A percentile compares a stretch with the other conserved stretches of the same genome.
phyloP scores from a whole-genome alignment of 768 basidiomycete genomes.

The Dendrothele bispora region DNA sequence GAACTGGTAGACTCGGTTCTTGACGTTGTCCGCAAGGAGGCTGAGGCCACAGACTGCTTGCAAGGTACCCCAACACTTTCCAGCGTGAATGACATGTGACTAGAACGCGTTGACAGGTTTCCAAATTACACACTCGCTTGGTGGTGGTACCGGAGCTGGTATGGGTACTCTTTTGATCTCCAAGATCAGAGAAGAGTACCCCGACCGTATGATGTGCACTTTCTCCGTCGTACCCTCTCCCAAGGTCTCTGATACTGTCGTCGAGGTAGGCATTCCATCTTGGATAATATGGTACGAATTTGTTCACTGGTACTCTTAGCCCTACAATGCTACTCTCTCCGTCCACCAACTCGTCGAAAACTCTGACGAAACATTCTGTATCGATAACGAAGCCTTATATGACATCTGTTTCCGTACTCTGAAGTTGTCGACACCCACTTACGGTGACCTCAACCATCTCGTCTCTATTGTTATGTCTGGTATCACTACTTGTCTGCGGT shows the following conservation, averaged over 20 bases:
- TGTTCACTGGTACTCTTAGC: too few species aligned
- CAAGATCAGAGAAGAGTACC: constrained; percentile 98
- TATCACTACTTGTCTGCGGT: constrained; percentile 97
- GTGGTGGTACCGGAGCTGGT: constrained; percentile 99
- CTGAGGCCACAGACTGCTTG: constrained; percentile 94
- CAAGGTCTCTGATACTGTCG: constrained; percentile 98
- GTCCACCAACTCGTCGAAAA: constrained; percentile 99
- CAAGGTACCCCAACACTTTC: constrained; percentile 67
- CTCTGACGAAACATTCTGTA: constrained; percentile 99
- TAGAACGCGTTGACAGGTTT: constrained; percentile 57
- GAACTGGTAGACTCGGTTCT: constrained; percentile 98
- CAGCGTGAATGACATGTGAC: constrained; percentile 2
- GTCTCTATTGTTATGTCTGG: constrained; percentile 99
- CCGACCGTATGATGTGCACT: constrained; percentile 99
- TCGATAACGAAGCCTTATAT: constrained; percentile 98
- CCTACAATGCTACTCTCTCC: constrained; percentile 98
- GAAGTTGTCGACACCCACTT: constrained; percentile 93
- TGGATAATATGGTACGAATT: background rate
- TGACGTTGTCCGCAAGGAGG: constrained; percentile 98
- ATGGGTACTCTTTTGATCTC: constrained; percentile 99
- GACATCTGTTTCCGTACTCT: constrained; percentile 99
- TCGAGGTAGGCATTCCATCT: constrained; percentile 59
- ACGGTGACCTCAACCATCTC: constrained; percentile 97
- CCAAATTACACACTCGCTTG: constrained; percentile 98
- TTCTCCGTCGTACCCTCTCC: constrained; percentile 98